Evolutionary conservation across 164 flowering plant species (phyloP).

Genomic region (Tetrastigma voinierianum): DNA sequence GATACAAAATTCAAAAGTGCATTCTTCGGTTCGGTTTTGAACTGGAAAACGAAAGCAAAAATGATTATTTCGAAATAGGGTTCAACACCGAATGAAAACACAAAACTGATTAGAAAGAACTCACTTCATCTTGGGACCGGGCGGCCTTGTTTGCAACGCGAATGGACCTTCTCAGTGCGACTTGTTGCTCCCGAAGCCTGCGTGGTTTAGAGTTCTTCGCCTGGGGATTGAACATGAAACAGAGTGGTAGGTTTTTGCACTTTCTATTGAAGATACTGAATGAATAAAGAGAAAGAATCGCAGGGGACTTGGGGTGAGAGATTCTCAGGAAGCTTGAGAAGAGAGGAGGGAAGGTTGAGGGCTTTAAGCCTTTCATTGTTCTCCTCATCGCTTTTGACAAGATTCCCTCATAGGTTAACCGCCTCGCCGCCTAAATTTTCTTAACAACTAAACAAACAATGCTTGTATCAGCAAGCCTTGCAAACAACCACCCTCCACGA

Average conservation of each 20-base stretch:
- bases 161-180: slow-evolving; percentile 46
- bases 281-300: slow-evolving; percentile 2
- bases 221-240: slow-evolving; percentile 15
- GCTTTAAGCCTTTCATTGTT: slow-evolving; percentile 65
- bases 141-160: slow-evolving; percentile 44
- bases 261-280: background rate
- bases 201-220: slow-evolving; percentile 34
- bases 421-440: slow-evolving; percentile 22
- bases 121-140: slow-evolving; percentile 45
- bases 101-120: background rate
- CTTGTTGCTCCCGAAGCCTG: slow-evolving; percentile 13
- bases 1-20: background rate
- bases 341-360: slow-evolving; percentile 47
- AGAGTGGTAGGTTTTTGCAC: background rate
- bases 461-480: no score
- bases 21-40: background rate
- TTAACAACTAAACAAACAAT: background rate
- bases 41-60: background rate
- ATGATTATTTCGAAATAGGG: background rate
- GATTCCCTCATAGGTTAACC: slow-evolving; percentile 47
- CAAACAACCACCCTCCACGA: no score
- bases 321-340: slow-evolving; percentile 23
- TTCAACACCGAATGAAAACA: background rate
- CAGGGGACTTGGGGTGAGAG: slow-evolving; percentile 36
- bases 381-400: slow-evolving; percentile 46